These are phyloP conservation scores for Skeletonema menzelii DNA, from an alignment of 108 stramenopile genomes.

Conservation along the genomic window DNA sequence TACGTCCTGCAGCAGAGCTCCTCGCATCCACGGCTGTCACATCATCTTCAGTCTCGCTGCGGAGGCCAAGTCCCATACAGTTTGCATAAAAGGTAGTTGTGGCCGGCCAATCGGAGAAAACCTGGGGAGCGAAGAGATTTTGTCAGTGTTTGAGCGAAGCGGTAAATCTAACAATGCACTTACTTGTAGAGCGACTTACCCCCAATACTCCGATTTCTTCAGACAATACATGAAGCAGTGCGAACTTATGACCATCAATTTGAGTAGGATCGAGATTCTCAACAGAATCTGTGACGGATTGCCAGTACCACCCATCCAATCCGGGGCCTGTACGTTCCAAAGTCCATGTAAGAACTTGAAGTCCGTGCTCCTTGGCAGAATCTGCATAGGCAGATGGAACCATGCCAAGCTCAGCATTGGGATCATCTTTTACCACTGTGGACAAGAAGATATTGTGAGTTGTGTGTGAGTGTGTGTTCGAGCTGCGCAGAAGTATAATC, in stretches of 20 bases:
- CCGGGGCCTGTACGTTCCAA: constrained; percentile 63
- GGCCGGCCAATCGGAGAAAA: constrained; percentile 80
- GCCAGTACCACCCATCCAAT: constrained; percentile 56
- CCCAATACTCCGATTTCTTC: constrained; percentile 64
- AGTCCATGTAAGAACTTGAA: constrained; percentile 74
- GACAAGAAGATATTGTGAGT: no score
- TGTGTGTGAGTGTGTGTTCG: no score
- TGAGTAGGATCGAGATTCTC: not conserved
- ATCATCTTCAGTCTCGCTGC: no score
- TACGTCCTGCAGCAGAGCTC: no score
- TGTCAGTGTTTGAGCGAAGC: no score
- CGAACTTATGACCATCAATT: constrained; percentile 51
- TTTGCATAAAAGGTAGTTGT: constrained; percentile 75
- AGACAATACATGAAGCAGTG: constrained; percentile 50
- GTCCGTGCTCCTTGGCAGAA: constrained; percentile 42
- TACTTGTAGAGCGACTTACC: no score
- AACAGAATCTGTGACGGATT: constrained; percentile 28
- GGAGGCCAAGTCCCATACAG: constrained; percentile 50
- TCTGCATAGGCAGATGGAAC: constrained; percentile 43
- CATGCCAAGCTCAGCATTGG: constrained; percentile 30
- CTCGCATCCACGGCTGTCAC: no score
- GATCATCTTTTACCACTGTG: constrained; percentile 40
- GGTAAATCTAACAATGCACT: no score
- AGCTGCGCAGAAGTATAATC: no score
- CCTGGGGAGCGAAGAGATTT: no score